Evolutionary conservation across 2,329 filamentous ascomycete genomes (phyloP), one percentile per base, ranked within the genome.

Genomic region (Albophoma yamanashiensis): DNA sequence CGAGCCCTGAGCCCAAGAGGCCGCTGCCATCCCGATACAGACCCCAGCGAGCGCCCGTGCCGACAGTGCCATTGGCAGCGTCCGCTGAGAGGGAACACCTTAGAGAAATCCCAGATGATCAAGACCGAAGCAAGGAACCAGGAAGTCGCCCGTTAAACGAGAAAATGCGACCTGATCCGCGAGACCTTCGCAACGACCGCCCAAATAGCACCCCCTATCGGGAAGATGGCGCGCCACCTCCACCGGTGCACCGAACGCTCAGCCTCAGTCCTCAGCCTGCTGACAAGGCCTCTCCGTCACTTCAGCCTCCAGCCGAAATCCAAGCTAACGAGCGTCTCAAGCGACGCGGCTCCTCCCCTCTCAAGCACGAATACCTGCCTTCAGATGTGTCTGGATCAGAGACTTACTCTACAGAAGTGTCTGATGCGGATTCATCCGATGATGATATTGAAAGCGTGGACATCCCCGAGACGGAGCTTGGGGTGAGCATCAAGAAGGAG

Each of bases 341-440:
- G 69, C 85, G 92, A 53, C 85, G 92, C 22, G 89, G 86, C 1
- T 97, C 94, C 0, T 99, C 94, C 1, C 94, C 94, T 0, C 79
- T 99, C 57, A 99, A 99, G 76, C 93, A 97, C 70, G 93, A 99
- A 75, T 99, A 97, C 68, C 88, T 92, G 63, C 93, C 93, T 17
- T 97, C 94, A 1, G 84, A 87, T 57, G 74, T 79, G 56, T 85
- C 84, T 0, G 76, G 84, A 50, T 84, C 84, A 8, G 85, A 68
- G 22, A 64, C 68, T 12, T 73, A 80, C 22, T 82, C 81, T 7
- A 75, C 78, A 55, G 82, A 84, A 56, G 76, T 78, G 50, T 82
- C 81, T 17, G 76, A 70, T 25, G 73, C 73, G 2, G 74, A 79
- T 39, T 79, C 75, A 11, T 81, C 78, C 2, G 76, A 79, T 47